Evolutionary conservation across 1,139 yeast species (phyloP).

Genomic region (Suhomyces bribrorum): DNA sequence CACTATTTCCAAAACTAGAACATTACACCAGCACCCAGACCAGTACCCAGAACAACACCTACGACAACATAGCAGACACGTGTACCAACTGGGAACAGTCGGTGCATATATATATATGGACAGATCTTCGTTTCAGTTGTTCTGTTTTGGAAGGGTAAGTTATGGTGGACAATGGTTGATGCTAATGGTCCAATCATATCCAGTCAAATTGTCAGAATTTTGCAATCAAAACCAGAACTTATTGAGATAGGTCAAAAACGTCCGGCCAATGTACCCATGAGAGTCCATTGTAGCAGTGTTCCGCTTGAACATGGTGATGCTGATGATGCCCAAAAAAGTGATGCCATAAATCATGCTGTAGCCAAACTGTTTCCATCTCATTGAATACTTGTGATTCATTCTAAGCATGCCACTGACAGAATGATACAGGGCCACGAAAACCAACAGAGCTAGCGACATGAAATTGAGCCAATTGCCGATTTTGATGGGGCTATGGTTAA

Average conservation of each 20-base stretch:
- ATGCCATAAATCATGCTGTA: conserved; percentile 31
- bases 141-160: too few relatives aligned
- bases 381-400: conserved; percentile 29
- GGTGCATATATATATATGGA: too few relatives aligned
- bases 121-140: too few relatives aligned
- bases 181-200: too few relatives aligned
- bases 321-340: conserved; percentile 27
- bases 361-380: conserved; percentile 36
- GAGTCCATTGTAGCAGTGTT: conserved; percentile 18
- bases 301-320: conserved; percentile 26
- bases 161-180: too few relatives aligned
- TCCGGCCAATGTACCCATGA: conserved; percentile 31
- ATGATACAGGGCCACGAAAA: conserved; percentile 36
- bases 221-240: conserved; percentile 13
- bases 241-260: conserved; percentile 28
- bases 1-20: too few relatives aligned
- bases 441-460: conserved; percentile 21
- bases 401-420: conserved; percentile 38
- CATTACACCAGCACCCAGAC: too few relatives aligned
- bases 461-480: conserved; percentile 26
- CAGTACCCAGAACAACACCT: too few relatives aligned
- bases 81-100: too few relatives aligned
- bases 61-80: too few relatives aligned
- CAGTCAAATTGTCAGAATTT: conserved; percentile 1
- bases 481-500: conserved; percentile 24